Base-by-base conservation (phyloP, 2,329 filamentous ascomycete genomes). In the Alternaria gaisen region DNA sequence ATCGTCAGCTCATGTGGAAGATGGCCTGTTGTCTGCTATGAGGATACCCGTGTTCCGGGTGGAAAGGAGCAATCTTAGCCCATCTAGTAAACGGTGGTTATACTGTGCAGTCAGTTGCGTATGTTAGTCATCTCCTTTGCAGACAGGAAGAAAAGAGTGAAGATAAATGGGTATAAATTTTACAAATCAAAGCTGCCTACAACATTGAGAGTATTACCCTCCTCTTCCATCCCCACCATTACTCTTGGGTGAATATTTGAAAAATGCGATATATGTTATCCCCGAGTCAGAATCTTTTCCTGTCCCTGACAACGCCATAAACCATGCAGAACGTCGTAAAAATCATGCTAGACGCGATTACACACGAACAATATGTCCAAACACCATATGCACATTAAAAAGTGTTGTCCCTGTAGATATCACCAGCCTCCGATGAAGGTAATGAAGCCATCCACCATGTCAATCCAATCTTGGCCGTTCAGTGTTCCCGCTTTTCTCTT, bases 401-500 rank as follows among this genome's bases (percentile, higher is more conserved):
- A 26, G 14, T 14, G 18, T 22, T 8, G n/a, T 20, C 50, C 18
- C 34, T 30, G 30, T 7, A 20, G 22, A 34, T 26, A 20, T 56
- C 44, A 73, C 70, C 68, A 74, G 36, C 73, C 72, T 10, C 75
- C 76, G n/a, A 72, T 73, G 42, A 73, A 75, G 9, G 46, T 60
- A 36, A 79, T 60, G 56, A 79, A 78, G n/a, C 42, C 53, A 54
- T 79, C 75, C 44, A 79, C 76, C 46, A 74, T 69, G 40, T 64
- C 60, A 28, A 78, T 72, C 73, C 76, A 76, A 51, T 79, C 77
- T 50, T 75, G 70, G 2, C 72, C 74, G 43, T 74, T 75, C 26
- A 79, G 58, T 26, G 61, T 67, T 1, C 77, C 75, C 28, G 48
- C 53, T 22, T 66, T 58, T 51, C 76, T 68, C 71, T 72, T 77